These are phyloP conservation scores for Candida pseudoviswanathii DNA, from an alignment of 1,139 yeast genomes.

Conservation along the genomic window DNA sequence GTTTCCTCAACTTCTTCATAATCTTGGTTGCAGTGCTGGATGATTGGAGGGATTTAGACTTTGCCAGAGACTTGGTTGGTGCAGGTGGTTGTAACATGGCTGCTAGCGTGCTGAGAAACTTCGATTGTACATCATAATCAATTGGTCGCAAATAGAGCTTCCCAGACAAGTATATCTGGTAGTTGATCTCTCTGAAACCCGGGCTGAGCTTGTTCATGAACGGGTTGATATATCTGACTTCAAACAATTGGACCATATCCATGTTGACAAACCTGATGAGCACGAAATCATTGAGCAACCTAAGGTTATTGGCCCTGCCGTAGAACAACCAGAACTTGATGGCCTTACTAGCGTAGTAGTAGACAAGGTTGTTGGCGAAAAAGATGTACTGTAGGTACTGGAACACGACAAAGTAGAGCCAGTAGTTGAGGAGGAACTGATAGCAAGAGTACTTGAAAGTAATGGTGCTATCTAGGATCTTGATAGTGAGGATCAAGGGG, in stretches of 20 bases:
- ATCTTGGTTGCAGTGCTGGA: neutral
- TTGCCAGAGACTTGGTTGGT: neutral
- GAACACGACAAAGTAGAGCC: conserved; percentile 16
- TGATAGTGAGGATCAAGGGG: conserved; percentile 15
- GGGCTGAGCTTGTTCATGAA: conserved; percentile 7
- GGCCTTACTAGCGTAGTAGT: neutral
- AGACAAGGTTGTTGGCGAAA: neutral
- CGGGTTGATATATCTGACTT: conserved; percentile 9
- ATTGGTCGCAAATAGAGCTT: conserved; percentile 10
- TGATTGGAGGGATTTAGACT: neutral
- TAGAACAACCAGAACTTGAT: conserved; percentile 17
- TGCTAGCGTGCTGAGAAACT: neutral
- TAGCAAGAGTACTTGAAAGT: conserved; percentile 13
- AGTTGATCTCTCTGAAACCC: conserved; percentile 11
- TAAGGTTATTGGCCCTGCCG: conserved; percentile 12
- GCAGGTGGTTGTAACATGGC: neutral
- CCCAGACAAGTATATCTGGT: conserved; percentile 13
- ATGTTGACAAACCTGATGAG: conserved; percentile 2
- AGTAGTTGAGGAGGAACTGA: conserved; percentile 17
- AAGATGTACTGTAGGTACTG: conserved; percentile 4
- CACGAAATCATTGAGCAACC: conserved; percentile 11
- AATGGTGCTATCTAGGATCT: conserved; percentile 15
- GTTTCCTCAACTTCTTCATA: conserved; percentile 2
- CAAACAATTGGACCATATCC: conserved; percentile 5
- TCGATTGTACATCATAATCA: neutral